Conservation (phyloP, 768 basidiomycete genomes). For the Podaxis carcinomalis region DNA sequence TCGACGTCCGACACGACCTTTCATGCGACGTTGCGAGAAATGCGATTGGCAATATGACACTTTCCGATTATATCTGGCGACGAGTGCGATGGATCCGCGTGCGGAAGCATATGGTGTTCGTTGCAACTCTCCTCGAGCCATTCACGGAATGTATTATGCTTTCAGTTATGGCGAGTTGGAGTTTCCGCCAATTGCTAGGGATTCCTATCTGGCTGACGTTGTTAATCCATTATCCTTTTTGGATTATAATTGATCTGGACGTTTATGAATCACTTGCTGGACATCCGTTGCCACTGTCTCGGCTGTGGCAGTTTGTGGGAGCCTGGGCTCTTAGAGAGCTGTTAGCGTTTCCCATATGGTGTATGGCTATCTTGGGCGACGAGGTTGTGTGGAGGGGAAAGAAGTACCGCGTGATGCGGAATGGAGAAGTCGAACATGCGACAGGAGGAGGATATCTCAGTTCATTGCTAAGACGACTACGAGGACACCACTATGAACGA, state of each 20-base stretch:
- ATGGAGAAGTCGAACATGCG: constrained; percentile 61
- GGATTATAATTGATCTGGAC: constrained; percentile 79
- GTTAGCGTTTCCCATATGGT: constrained; percentile 85
- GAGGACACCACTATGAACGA: constrained; percentile 28
- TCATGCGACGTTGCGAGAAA: constrained; percentile 90
- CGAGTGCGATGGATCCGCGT: constrained; percentile 97
- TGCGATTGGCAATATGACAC: constrained; percentile 81
- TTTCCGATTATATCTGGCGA: constrained; percentile 81
- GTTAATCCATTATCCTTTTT: constrained; percentile 56
- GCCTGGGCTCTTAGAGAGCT: constrained; percentile 83
- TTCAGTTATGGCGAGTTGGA: constrained; percentile 58
- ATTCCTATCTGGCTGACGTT: constrained; percentile 53
- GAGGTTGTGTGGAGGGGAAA: constrained; percentile 87
- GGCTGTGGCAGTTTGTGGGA: constrained; percentile 55
- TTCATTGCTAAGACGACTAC: constrained; percentile 23
- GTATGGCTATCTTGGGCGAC: constrained; percentile 75
- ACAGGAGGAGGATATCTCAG: constrained; percentile 14
- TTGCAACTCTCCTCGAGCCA: constrained; percentile 86
- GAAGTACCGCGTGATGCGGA: constrained; percentile 65
- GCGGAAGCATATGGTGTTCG: constrained; percentile 87
- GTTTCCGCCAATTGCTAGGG: constrained; percentile 46
- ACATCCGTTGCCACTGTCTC: constrained; percentile 46
- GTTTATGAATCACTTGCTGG: constrained; percentile 77
- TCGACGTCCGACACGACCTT: constrained; percentile 82
- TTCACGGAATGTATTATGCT: constrained; percentile 84